Conservation (phyloP, 352 stramenopile genomes). For the Phytophthora cajani region DNA sequence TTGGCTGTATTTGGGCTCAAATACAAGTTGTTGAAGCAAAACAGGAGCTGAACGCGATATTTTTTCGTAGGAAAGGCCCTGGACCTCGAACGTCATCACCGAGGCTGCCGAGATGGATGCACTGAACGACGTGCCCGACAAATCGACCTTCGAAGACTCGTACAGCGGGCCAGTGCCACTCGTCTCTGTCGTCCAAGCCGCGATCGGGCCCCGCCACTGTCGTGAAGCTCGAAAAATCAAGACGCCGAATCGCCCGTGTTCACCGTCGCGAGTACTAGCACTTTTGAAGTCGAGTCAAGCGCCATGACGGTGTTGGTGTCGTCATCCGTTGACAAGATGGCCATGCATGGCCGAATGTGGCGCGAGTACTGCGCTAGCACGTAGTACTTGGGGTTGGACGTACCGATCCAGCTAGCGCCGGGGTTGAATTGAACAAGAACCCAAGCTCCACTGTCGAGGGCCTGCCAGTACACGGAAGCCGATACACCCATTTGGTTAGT, state of each 20-base stretch:
- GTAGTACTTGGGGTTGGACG: neutral
- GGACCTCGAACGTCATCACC: constrained; percentile 57
- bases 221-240: constrained; percentile 47
- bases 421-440: neutral
- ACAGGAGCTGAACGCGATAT: no score
- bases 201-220: constrained; percentile 32
- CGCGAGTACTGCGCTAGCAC: neutral
- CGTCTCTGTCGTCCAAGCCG: constrained; percentile 56
- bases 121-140: constrained; percentile 39
- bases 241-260: constrained; percentile 38
- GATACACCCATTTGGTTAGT: constrained; percentile 67
- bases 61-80: neutral
- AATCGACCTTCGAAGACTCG: constrained; percentile 29
- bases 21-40: no score
- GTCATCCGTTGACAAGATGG: neutral
- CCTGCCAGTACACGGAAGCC: constrained; percentile 73
- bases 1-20: constrained; percentile 13
- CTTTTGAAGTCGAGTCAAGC: neutral
- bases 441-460: constrained; percentile 58
- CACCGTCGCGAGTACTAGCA: constrained; percentile 56
- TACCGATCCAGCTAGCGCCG: neutral
- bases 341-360: neutral
- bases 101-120: constrained; percentile 37
- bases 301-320: neutral
- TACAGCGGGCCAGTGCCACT: constrained; percentile 41